Percentiles rank a stretch among this genome's conserved stretches.
Conservation (phyloP, 345 rosid species). For the Noccaea bulbosa region DNA sequence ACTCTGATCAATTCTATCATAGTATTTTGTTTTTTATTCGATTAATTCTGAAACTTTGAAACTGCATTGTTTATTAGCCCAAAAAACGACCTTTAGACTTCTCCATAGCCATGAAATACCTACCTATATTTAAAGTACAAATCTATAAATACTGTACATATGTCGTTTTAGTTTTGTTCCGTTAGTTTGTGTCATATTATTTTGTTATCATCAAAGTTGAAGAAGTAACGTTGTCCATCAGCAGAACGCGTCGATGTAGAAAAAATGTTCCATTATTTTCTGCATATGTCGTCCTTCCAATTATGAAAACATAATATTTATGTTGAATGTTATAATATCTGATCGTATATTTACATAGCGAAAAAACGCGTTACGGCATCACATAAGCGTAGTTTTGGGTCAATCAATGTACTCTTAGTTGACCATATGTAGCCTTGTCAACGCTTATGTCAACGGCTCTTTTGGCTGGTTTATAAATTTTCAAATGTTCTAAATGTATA, state of each 20-base stretch:
- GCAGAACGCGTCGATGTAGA: conserved; percentile 32
- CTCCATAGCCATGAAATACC: not conserved
- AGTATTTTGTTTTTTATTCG: too few species aligned
- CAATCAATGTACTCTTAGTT: conserved; percentile 11
- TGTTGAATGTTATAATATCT: conserved; percentile 21
- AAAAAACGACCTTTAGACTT: not conserved
- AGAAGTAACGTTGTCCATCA: conserved; percentile 17
- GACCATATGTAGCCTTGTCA: conserved; percentile 26
- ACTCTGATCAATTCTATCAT: too few species aligned
- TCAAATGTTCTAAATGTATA: not conserved
- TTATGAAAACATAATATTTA: conserved; percentile 4
- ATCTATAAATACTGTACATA: not conserved
- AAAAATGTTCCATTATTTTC: conserved; percentile 13
- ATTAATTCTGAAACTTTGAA: not conserved
- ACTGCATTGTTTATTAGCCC: conserved; percentile 1
- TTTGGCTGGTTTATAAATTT: conserved; percentile 11
- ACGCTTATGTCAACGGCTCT: conserved; percentile 28
- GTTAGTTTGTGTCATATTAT: not conserved
- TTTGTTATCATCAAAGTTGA: conserved; percentile 5
- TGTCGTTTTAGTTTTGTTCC: not conserved
- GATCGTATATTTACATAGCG: not conserved
- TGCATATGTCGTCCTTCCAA: not conserved
- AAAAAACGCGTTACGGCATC: conserved; percentile 32
- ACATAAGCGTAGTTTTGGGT: conserved; percentile 15
- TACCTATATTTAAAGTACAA: not conserved